Evolutionary conservation across 495 filamentous ascomycete genomes (phyloP).

Genomic region (Collariella sp.): DNA sequence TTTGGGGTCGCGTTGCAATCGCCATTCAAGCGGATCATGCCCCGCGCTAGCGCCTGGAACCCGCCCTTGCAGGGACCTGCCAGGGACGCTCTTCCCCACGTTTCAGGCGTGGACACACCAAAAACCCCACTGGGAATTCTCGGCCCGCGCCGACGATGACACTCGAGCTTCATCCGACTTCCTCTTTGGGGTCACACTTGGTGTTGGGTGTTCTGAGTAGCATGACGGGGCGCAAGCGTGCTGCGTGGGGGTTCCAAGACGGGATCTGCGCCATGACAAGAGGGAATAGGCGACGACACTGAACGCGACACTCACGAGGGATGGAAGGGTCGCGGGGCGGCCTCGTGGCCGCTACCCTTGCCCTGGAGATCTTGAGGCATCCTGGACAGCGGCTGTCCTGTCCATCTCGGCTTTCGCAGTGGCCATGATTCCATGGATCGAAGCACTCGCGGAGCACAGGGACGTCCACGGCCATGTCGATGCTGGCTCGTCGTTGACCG

Average conservation of each 20-base stretch:
- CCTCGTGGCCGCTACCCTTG: slow-evolving; percentile 15
- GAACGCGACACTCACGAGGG: slow-evolving; percentile 17
- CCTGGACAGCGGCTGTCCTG: slow-evolving; percentile 17
- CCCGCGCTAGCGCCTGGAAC: slow-evolving; percentile 13
- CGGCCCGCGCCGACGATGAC: neutral
- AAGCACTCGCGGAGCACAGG: slow-evolving; percentile 22
- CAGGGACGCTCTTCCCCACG: slow-evolving; percentile 10
- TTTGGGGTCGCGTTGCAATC: neutral
- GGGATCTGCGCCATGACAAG: neutral
- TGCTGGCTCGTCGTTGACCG: slow-evolving; percentile 18
- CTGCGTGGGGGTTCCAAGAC: slow-evolving; percentile 7
- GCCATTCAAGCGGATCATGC: neutral
- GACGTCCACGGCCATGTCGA: slow-evolving; percentile 24
- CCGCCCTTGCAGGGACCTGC: slow-evolving; percentile 3
- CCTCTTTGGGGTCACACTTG: neutral
- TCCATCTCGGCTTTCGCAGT: slow-evolving; percentile 11
- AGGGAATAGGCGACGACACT: slow-evolving; percentile 4
- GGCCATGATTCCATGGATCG: slow-evolving; percentile 23
- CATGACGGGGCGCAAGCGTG: neutral
- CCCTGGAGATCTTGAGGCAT: slow-evolving; percentile 24
- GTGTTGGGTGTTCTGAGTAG: neutral
- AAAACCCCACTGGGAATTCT: slow-evolving; percentile 1
- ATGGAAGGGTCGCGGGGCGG: slow-evolving; percentile 5
- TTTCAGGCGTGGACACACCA: neutral
- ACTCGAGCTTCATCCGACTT: neutral